phyloP scores from a whole-genome alignment of 192 early-diverging fungal species.

The Allomyces arbusculus region DNA sequence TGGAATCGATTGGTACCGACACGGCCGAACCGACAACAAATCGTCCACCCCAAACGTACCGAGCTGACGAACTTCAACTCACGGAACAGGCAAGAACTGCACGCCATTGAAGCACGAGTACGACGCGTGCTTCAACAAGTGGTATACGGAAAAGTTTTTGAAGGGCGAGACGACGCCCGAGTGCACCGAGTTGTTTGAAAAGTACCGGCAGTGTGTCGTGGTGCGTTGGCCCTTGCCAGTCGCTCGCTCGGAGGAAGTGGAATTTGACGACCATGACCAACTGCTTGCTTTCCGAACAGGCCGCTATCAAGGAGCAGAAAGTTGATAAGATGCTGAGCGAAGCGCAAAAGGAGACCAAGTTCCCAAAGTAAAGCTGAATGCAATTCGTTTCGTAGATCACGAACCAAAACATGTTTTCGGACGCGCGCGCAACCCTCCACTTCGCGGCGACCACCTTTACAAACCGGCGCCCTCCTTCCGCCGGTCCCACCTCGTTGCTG shows the following conservation, averaged over 20 bases:
- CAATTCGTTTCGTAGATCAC: too few species aligned
- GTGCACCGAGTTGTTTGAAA: constrained; percentile 66
- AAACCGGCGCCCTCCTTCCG: too few species aligned
- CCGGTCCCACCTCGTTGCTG: too few species aligned
- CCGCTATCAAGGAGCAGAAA: constrained; percentile 59
- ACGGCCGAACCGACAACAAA: too few species aligned
- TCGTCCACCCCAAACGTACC: too few species aligned
- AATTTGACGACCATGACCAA: constrained; percentile 1
- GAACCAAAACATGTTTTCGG: too few species aligned
- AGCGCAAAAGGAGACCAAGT: constrained; percentile 42
- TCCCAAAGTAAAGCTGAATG: too few species aligned
- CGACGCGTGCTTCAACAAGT: constrained; percentile 80
- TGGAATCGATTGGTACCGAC: too few species aligned
- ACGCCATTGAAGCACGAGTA: constrained; percentile 66
- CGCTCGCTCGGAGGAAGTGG: background rate
- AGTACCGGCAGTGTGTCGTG: constrained; percentile 66
- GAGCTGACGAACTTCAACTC: too few species aligned
- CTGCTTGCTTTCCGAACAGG: constrained; percentile 10
- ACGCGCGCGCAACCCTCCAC: too few species aligned
- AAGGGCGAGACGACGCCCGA: constrained; percentile 56
- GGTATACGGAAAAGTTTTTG: constrained; percentile 90
- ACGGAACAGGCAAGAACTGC: constrained; percentile 32
- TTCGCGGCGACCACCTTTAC: too few species aligned
- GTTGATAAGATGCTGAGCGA: constrained; percentile 66
- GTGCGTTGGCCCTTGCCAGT: constrained; percentile 17